Conservation (phyloP, 331 rosid species). For the Acacia concinna region DNA sequence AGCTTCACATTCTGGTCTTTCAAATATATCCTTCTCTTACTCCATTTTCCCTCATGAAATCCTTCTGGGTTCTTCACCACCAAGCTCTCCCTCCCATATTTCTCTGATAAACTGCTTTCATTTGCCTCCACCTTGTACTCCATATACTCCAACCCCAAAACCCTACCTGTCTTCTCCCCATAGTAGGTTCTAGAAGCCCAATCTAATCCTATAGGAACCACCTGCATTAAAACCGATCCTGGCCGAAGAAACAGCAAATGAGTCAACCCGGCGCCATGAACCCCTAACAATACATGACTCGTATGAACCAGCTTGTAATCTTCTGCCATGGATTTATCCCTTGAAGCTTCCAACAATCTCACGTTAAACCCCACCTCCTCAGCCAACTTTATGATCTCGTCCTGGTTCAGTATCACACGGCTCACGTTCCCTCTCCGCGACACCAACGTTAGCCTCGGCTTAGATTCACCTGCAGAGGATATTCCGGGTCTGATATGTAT, state of each 20-base stretch:
- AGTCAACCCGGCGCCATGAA: slow-evolving; percentile 70
- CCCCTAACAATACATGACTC: slow-evolving; percentile 59
- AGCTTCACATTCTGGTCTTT: slow-evolving; percentile 49
- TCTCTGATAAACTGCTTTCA: slow-evolving; percentile 57
- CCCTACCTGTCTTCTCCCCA: slow-evolving; percentile 28
- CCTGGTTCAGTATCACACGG: slow-evolving; percentile 44
- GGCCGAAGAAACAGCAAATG: slow-evolving; percentile 45
- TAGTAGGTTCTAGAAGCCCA: slow-evolving; percentile 47
- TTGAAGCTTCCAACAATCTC: slow-evolving; percentile 39
- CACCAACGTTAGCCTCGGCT: slow-evolving; percentile 41
- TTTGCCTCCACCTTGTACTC: slow-evolving; percentile 49
- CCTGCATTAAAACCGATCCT: slow-evolving; percentile 50
- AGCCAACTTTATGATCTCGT: slow-evolving; percentile 33
- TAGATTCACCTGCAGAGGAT: not conserved
- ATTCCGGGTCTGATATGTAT: slow-evolving; percentile 8
- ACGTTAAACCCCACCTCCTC: slow-evolving; percentile 55
- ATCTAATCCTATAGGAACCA: slow-evolving; percentile 54
- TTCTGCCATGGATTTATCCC: slow-evolving; percentile 6
- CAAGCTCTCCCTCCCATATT: slow-evolving; percentile 36
- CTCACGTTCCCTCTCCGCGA: slow-evolving; percentile 35
- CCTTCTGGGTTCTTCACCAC: slow-evolving; percentile 38
- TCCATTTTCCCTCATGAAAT: slow-evolving; percentile 30
- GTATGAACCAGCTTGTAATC: slow-evolving; percentile 42
- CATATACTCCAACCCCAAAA: slow-evolving; percentile 43
- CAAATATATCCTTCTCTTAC: slow-evolving; percentile 30